Evolutionary conservation across 371 early-diverging fungal species (phyloP), one percentile per base, ranked within the genome.

Genomic region (Mucor indicus): DNA sequence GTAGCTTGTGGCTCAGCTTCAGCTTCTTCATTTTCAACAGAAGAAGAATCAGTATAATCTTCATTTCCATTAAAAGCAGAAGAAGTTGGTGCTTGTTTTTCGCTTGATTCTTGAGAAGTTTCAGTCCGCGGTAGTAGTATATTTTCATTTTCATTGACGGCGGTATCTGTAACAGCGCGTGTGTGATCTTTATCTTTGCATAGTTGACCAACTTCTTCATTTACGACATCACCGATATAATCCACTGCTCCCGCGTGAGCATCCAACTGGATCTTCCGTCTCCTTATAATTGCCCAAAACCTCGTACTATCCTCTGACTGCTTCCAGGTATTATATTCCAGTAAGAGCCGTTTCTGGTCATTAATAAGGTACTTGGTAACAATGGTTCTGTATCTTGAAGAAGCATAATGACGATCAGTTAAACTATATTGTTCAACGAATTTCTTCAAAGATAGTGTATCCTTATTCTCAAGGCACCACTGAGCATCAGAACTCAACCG

Each of bases 281-380:
- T 46, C 37, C 38, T 46, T 46, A 46, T 37, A 37, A 4, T 27
- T 46, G 47, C 20, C 47, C 47, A 46, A 46, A 37, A 46, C 27
- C 47, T 46, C 38, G 47, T 37, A 46, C 37, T 46, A 46, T 46
- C 38, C 27, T 46, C 47, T 46, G 47, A 46, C 22, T 25, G 2
- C 38, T 46, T 46, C 47, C 47, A 46, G 38, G 38, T 37, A 46
- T 46, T 46, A 46, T 46, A 46, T 46, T 46, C 47, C 27, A 37
- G 27, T 46, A 46, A 23, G 27, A 46, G 37, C 47, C 47, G 47
- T 46, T 37, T 46, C 38, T 46, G 37, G 47, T 37, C 47, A 46
- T 46, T 16, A 46, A 46, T 46, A 36, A 37, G 47, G 17, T 44
- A 33, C 44, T 21, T 44, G 44, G 32, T 44, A 44, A 44, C 13